These are phyloP conservation scores for Suhomyces pyralidae DNA, from an alignment of 805 yeast genomes.

Conservation along the genomic window DNA sequence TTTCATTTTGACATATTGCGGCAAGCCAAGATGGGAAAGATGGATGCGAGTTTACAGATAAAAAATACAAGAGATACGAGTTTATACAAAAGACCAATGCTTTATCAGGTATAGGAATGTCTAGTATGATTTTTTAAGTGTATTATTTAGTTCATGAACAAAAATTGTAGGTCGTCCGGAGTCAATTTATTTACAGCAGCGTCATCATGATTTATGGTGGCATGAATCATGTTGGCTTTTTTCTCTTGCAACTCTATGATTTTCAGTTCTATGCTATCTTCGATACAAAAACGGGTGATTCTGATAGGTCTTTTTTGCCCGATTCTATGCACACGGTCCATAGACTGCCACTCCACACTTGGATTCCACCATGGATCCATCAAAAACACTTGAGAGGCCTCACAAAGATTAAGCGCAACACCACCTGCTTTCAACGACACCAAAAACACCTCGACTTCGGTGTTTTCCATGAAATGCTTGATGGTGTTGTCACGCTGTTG, in stretches of 20 bases:
- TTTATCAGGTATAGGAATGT: not conserved
- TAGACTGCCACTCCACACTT: constrained; percentile 96
- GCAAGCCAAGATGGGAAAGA: not conserved
- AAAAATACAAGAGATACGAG: no score
- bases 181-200: constrained; percentile 85
- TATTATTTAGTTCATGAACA: constrained; percentile 66
- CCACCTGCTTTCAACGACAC: constrained; percentile 98
- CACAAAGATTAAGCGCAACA: constrained; percentile 93
- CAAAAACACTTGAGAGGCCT: constrained; percentile 93
- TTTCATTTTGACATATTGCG: not conserved
- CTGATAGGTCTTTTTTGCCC: constrained; percentile 94
- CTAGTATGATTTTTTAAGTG: not conserved
- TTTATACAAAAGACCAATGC: not conserved
- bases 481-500: constrained; percentile 90
- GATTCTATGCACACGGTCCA: constrained; percentile 96
- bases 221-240: constrained; percentile 97
- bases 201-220: constrained; percentile 91
- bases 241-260: constrained; percentile 95
- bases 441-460: constrained; percentile 87
- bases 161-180: constrained; percentile 91
- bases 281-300: constrained; percentile 89
- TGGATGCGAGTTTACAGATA: not conserved
- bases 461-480: constrained; percentile 86
- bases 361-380: constrained; percentile 99
- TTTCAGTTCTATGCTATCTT: constrained; percentile 94